A percentile compares a stretch with the other conserved stretches of the same genome.
Conservation (phyloP, 2,329 filamentous ascomycete genomes). For the Exophiala oligosperma region DNA sequence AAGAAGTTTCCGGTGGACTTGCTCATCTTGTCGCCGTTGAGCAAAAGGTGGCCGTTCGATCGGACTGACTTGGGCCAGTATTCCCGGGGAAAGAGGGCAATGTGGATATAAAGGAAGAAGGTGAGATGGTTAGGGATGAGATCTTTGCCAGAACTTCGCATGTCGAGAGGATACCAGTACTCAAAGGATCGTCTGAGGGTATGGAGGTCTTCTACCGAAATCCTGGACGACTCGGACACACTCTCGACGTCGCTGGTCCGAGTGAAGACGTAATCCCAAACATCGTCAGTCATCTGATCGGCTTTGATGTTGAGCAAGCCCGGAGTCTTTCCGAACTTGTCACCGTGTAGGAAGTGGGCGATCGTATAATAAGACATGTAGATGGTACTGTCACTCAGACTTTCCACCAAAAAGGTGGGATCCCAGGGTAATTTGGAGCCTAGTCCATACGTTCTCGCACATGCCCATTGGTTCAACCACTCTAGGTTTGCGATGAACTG, state of each 20-base stretch:
- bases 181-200: constrained; percentile 88
- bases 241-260: constrained; percentile 69
- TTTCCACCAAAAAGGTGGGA: constrained; percentile 84
- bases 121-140: constrained; percentile 91
- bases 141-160: constrained; percentile 88
- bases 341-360: constrained; percentile 69
- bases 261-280: constrained; percentile 95
- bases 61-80: constrained; percentile 88
- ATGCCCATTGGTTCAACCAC: constrained; percentile 97
- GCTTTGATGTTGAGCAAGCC: constrained; percentile 69
- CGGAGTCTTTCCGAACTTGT: constrained; percentile 76
- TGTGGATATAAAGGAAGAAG: constrained; percentile 91
- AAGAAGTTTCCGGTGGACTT: constrained; percentile 98
- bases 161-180: constrained; percentile 94
- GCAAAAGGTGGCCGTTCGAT: constrained; percentile 86
- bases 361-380: constrained; percentile 70
- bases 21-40: constrained; percentile 98
- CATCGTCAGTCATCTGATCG: constrained; percentile 89
- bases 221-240: constrained; percentile 64
- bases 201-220: constrained; percentile 71
- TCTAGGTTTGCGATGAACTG: constrained; percentile 81
- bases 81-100: constrained; percentile 81
- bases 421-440: constrained; percentile 97
- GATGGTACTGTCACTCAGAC: constrained; percentile 85
- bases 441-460: constrained; percentile 84